Base-by-base conservation (phyloP, 73 alveolate genomes). In the Paramecium sexaurelia region DNA sequence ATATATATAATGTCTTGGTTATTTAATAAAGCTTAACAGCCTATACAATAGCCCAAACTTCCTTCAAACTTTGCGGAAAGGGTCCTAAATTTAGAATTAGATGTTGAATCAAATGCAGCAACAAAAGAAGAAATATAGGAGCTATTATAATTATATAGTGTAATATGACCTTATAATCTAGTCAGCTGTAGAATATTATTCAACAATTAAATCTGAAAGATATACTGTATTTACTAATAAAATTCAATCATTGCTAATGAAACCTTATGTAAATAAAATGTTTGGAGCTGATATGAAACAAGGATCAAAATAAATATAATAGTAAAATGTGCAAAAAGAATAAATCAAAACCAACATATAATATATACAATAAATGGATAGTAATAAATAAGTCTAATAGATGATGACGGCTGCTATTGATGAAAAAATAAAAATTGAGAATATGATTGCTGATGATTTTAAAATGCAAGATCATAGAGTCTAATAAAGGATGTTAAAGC, bases 371-470 rank as follows among this genome's bases (percentile, higher is more conserved):
- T 19, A 78, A 26, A 78, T 78, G 68, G 90, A 78, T 78, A 78
- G 73, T 0, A 43, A 78, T 40, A 41, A 78, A 24, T 78, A 78
- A 33, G 90, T 78, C 47, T 33, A 78, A 78, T 40, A 78, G 43
- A 0, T 78, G 40, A 78, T 78, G 39, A 78, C 68, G n/a, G 90
- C 75, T 22, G 90, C 90, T 43, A 37, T 41, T 15, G 90, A 78
- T 78, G 57, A 39, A 73, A 33, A 73, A 43, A 78, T 78, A 13
- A 78, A 45, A 24, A 78, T 29, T 41, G 55, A 78, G 20, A 29
- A 37, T 33, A 78, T 78, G 20, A 78, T 78, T 17, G 90, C 43
- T n/a, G 90, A 78, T 78, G 90, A 78, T 78, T 78, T 78, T 40
- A 78, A 78, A n/a, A 78, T 41, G 68, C 15, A 78, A 33, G 90